Conservation (phyloP, 176 grass and related monocot species). For the Triticum dicoccoides region DNA sequence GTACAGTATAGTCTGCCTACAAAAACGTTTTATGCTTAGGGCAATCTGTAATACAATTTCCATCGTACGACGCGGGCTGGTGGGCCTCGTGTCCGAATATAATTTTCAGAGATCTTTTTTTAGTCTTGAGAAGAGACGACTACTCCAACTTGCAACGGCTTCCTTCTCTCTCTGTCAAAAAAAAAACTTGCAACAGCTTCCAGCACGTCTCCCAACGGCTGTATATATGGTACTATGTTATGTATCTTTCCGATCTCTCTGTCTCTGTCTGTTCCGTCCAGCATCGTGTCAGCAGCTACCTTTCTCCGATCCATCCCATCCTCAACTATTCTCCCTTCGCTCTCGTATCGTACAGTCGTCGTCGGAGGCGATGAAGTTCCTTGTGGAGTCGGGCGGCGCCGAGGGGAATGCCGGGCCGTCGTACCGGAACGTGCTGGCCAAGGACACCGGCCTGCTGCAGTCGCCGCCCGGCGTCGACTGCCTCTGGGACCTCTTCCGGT, state of each 20-base stretch:
- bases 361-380: constrained; percentile 52
- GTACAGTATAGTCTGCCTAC: no score
- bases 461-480: constrained; percentile 33
- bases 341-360: background rate
- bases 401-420: constrained; percentile 50
- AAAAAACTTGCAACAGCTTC: no score
- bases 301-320: background rate
- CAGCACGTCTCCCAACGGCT: no score
- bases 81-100: no score
- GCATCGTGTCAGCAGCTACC: background rate
- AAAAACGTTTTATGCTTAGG: no score
- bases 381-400: constrained; percentile 67
- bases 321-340: background rate
- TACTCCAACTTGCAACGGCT: no score
- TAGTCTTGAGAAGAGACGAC: no score
- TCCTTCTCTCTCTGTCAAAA: no score
- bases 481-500: constrained; percentile 96
- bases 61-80: no score
- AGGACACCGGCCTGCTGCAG: constrained; percentile 57
- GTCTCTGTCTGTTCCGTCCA: background rate
- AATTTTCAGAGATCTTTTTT: no score
- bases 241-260: background rate
- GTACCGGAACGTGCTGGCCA: constrained; percentile 65
- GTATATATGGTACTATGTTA: no score
- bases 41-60: no score